These are phyloP conservation scores for Tricholoma bakamatsutake DNA, from an alignment of 768 basidiomycete species.

Conservation along the genomic window DNA sequence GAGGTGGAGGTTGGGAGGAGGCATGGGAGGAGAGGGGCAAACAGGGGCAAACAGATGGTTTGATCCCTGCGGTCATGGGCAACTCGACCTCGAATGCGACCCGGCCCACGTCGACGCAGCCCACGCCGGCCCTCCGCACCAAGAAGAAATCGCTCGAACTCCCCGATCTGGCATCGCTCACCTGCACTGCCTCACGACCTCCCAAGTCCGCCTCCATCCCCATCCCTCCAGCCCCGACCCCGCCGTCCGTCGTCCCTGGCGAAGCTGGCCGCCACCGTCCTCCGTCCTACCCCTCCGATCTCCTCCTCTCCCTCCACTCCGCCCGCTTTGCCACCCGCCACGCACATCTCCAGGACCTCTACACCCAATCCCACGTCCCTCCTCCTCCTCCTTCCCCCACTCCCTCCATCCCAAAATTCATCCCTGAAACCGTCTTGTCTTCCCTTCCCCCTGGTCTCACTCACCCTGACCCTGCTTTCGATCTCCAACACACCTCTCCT, in stretches of 20 bases:
- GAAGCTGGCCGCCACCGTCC: conserved; percentile 19
- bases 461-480: conserved; percentile 25
- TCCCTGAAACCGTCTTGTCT: conserved; percentile 55
- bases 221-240: conserved; percentile 26
- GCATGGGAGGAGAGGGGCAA: neutral
- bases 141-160: conserved; percentile 75
- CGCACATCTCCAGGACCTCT: conserved; percentile 38
- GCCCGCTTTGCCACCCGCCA: conserved; percentile 32
- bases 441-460: conserved; percentile 53
- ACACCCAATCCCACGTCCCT: conserved; percentile 24
- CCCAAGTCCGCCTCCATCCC: conserved; percentile 34
- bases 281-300: conserved; percentile 25
- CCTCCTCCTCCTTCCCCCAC: neutral
- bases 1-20: too few relatives aligned
- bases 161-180: conserved; percentile 54
- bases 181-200: conserved; percentile 17
- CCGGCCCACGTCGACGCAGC: conserved; percentile 19
- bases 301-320: conserved; percentile 21
- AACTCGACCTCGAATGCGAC: neutral
- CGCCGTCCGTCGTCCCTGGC: conserved; percentile 17
- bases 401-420: conserved; percentile 29
- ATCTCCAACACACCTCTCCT: conserved; percentile 10
- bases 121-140: conserved; percentile 43
- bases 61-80: neutral
- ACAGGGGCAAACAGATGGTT: neutral